Base-by-base conservation (phyloP, 139 green algal genomes). In the Haematococcus lacustris region DNA sequence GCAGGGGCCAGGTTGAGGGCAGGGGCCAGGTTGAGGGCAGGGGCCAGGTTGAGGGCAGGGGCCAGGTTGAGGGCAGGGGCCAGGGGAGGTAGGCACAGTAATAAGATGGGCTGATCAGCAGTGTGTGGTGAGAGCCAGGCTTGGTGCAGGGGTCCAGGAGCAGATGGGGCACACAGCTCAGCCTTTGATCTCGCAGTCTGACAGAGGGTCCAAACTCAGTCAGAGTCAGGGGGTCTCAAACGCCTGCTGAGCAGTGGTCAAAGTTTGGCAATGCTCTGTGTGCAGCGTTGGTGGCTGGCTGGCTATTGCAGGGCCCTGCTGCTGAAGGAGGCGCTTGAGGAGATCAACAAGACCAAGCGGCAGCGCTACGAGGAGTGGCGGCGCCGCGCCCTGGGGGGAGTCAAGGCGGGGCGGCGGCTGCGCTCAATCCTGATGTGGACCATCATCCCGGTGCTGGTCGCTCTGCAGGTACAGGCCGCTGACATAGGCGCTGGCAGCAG, bases 291-390 rank as follows among this genome's bases (percentile, higher is more conserved):
- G 7, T 13, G 32, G 35, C 7, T 5, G 66, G 7, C 38, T 37
- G 35, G 33, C 41, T 23, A 5, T 47, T 34, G 38, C 79, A 88
- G 84, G 71, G 72, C 82, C 2, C 72, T 90, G 71, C 76, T 90
- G 60, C 75, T 90, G 68, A 89, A 88, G 67, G 85, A 90, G 73
- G 83, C 79, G 4, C 73, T 91, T 47, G 86, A 91, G 73, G 86
- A 89, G 69, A 83, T 91, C 64, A 74, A 51, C 62, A 82, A 79
- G 70, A 78, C 73, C 66, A 89, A 89, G 80, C 76, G 80, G 38
- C 62, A 71, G 38, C 67, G 81, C 30, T 89, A 89, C 38, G 80
- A 89, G 78, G 33, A 32, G 0, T 89, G 83, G 83, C 69, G 83
- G 17, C 71, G 76, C 34, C 47, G 69, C 30, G 60, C 68, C 25